Evolutionary conservation across 1,284 basidiomycete species (phyloP).

Genomic region (Malassezia pachydermatis): DNA sequence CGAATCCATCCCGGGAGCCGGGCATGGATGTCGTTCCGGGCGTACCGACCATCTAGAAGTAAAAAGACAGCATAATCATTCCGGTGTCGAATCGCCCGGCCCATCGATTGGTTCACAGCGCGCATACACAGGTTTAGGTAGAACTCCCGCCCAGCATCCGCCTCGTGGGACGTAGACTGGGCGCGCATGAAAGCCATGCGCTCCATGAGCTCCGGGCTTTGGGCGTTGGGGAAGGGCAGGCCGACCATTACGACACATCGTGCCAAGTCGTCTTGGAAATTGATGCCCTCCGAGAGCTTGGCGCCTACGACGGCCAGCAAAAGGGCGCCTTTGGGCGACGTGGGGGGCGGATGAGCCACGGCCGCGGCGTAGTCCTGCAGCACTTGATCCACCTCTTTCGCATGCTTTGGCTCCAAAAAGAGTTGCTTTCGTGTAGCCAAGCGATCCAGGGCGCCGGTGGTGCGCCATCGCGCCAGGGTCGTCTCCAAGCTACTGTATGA

Average conservation of each 20-base stretch:
- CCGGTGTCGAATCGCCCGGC: conserved; percentile 41
- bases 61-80: conserved; percentile 43
- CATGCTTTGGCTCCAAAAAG: conserved; percentile 76
- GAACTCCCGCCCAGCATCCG: conserved; percentile 28
- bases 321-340: conserved; percentile 35
- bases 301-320: conserved; percentile 83
- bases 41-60: conserved; percentile 38
- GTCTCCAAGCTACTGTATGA: conserved; percentile 74
- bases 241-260: conserved; percentile 77
- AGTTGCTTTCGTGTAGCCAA: conserved; percentile 53
- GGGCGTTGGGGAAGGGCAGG: conserved; percentile 82
- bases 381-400: conserved; percentile 64
- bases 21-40: conserved; percentile 26
- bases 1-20: conserved; percentile 57
- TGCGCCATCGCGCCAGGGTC: conserved; percentile 61
- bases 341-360: conserved; percentile 48
- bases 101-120: conserved; percentile 86
- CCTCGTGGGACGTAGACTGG: neutral
- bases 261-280: conserved; percentile 74
- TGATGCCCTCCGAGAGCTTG: conserved; percentile 91
- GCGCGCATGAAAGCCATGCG: conserved; percentile 57
- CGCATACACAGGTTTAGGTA: conserved; percentile 64
- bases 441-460: conserved; percentile 44
- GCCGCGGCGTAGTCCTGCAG: conserved; percentile 66
- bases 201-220: conserved; percentile 80